These are phyloP conservation scores for Phlebopus sp. DNA, from an alignment of 1,284 basidiomycete species.

Conservation along the genomic window DNA sequence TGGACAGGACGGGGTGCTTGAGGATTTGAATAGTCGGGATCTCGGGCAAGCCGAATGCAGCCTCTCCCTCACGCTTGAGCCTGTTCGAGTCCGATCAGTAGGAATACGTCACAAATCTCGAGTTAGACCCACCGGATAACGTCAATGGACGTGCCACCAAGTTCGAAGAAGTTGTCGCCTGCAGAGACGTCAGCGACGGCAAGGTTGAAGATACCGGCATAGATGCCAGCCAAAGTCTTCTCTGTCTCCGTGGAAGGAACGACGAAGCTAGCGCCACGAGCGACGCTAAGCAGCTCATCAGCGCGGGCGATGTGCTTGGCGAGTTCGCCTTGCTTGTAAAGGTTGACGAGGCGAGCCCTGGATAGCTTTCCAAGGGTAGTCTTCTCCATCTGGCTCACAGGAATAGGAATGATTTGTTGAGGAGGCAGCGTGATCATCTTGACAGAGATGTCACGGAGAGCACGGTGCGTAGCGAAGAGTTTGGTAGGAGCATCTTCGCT, in stretches of 20 bases:
- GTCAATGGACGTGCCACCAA: constrained; percentile 28
- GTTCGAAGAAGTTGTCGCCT: constrained; percentile 30
- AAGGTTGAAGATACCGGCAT: constrained; percentile 29
- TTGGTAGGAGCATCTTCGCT: constrained; percentile 15
- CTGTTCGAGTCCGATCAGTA: constrained; percentile 21
- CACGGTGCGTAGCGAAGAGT: constrained; percentile 16
- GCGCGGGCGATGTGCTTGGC: constrained; percentile 27
- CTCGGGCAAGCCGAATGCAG: constrained; percentile 32
- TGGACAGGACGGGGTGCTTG: constrained; percentile 33
- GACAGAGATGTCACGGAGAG: constrained; percentile 19
- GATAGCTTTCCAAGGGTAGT: constrained; percentile 34
- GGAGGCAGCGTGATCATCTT: constrained; percentile 28
- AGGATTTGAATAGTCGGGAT: constrained; percentile 40
- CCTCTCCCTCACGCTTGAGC: constrained; percentile 32
- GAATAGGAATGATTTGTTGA: constrained; percentile 20
- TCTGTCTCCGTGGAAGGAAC: constrained; percentile 25
- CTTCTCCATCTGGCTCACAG: constrained; percentile 25
- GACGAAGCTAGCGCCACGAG: constrained; percentile 25
- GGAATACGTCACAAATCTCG: constrained; percentile 22
- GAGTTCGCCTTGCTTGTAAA: constrained; percentile 29
- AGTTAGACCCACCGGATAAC: constrained; percentile 15
- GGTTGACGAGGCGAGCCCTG: constrained; percentile 24
- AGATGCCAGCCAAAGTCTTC: constrained; percentile 24
- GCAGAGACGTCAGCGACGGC: constrained; percentile 22
- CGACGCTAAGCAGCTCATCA: constrained; percentile 27